Evolutionary conservation across 129 eudicot genomes (phyloP).

Genomic region (Lactuca sativa): DNA sequence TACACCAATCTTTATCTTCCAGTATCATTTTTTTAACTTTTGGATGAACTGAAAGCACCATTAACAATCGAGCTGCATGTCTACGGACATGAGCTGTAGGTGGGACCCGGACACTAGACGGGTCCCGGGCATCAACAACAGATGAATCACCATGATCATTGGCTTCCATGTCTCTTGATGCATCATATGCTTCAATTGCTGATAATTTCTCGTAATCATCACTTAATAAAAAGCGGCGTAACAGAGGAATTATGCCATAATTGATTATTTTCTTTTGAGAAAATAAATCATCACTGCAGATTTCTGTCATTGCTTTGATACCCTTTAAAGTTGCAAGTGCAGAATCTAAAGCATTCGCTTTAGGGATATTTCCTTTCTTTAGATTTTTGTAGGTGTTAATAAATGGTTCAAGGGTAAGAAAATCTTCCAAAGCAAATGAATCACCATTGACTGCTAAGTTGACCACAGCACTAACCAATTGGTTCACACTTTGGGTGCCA

Average conservation of each 20-base stretch:
- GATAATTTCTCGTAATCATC: conserved; percentile 94
- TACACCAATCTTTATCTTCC: conserved; percentile 66
- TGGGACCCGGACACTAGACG: conserved; percentile 68
- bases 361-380: conserved; percentile 62
- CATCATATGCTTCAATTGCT: conserved; percentile 97
- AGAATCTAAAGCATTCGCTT: conserved; percentile 74
- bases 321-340: conserved; percentile 94
- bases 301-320: conserved; percentile 86
- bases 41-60: conserved; percentile 81
- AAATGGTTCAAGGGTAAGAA: conserved; percentile 88
- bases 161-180: conserved; percentile 79
- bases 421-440: conserved; percentile 54
- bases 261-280: conserved; percentile 65
- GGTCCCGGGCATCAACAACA: conserved; percentile 40
- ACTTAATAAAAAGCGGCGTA: conserved; percentile 66
- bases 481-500: conserved; percentile 71
- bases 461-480: conserved; percentile 77
- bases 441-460: conserved; percentile 66
- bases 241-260: conserved; percentile 67
- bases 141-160: conserved; percentile 51
- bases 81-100: conserved; percentile 80
- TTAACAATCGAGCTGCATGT: conserved; percentile 85
- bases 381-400: conserved; percentile 55
- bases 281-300: conserved; percentile 66
- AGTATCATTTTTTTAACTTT: conserved; percentile 68